These are phyloP conservation scores for Apiotrichum porosum DNA, from an alignment of 1,284 basidiomycete genomes.

Conservation along the genomic window DNA sequence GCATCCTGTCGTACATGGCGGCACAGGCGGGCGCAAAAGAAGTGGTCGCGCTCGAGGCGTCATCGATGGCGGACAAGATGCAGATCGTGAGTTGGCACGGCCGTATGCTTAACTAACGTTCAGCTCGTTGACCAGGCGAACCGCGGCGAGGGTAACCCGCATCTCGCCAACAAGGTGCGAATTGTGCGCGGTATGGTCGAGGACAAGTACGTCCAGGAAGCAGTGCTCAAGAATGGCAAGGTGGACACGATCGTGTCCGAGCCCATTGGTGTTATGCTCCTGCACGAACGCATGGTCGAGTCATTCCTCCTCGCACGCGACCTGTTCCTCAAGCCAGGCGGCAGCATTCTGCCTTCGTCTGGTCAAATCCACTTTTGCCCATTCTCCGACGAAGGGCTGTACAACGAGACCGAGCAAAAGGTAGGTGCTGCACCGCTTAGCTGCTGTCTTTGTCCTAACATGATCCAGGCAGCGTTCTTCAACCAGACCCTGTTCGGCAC, in stretches of 20 bases:
- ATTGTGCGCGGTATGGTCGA: constrained; percentile 47
- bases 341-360: constrained; percentile 50
- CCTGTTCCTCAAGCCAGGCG: constrained; percentile 50
- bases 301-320: constrained; percentile 52
- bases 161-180: constrained; percentile 35
- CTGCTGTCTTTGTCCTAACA: background rate
- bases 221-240: constrained; percentile 39
- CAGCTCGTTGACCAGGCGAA: constrained; percentile 47
- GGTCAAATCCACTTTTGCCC: constrained; percentile 52
- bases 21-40: constrained; percentile 52
- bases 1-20: constrained; percentile 53
- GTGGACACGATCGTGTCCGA: constrained; percentile 55
- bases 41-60: constrained; percentile 53
- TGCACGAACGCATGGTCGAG: constrained; percentile 54
- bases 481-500: constrained; percentile 47
- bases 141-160: constrained; percentile 34
- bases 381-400: constrained; percentile 52
- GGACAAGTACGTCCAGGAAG: constrained; percentile 34
- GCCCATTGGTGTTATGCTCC: constrained; percentile 53
- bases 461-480: constrained; percentile 47
- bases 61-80: constrained; percentile 52
- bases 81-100: constrained; percentile 35
- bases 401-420: constrained; percentile 51
- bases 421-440: constrained; percentile 20
- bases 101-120: background rate